phyloP scores from a whole-genome alignment of 2,329 filamentous ascomycete genomes.

The Septoria linicola region DNA sequence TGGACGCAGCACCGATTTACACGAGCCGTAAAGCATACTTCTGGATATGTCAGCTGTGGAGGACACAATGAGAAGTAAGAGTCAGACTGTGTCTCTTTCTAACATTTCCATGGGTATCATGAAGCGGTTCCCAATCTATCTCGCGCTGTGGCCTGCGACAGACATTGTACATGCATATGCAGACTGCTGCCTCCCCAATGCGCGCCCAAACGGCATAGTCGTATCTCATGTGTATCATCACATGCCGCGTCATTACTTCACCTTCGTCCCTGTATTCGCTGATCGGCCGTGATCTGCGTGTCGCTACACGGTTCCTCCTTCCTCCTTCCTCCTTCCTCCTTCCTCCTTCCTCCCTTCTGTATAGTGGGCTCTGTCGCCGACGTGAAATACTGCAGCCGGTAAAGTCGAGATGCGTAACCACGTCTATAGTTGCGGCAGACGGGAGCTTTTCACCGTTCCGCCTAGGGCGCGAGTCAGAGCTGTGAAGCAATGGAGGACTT shows the following conservation, averaged over 20 bases:
- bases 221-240: slow-evolving; percentile 12
- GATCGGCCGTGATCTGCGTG: not conserved
- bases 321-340: not conserved
- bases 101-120: slow-evolving; percentile 1
- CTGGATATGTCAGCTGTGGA: too few relatives aligned
- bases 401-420: not conserved
- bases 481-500: not conserved
- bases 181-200: not conserved
- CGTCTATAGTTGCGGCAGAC: slow-evolving; percentile 16
- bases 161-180: not conserved
- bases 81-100: not conserved
- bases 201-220: not conserved
- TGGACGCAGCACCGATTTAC: too few relatives aligned
- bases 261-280: not conserved
- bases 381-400: not conserved
- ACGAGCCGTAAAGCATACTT: too few relatives aligned
- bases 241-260: not conserved
- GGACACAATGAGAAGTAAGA: too few relatives aligned
- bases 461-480: slow-evolving; percentile 8
- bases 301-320: not conserved
- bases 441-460: slow-evolving; percentile 9
- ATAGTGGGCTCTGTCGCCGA: not conserved
- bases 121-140: not conserved
- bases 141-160: not conserved
- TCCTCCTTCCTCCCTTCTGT: not conserved